Evolutionary conservation across 148 eudicot genomes (phyloP), one percentile per base, ranked within the genome.

Genomic region (Rhododendron vialii): DNA sequence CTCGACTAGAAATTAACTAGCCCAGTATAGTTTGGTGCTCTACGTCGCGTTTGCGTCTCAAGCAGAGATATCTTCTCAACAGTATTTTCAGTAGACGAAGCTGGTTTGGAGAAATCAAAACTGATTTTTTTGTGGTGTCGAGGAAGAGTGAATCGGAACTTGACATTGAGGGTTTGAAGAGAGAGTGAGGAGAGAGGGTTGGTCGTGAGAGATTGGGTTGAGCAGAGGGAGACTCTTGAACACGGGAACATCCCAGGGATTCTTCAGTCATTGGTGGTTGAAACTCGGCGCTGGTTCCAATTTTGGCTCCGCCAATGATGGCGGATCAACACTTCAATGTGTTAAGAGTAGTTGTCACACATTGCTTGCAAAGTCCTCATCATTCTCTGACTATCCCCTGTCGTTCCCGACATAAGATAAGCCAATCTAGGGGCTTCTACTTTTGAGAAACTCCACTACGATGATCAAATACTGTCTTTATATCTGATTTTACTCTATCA

Each of bases 331-430:
- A 12, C 53, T 12, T 50, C 15, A 51, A 51, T 51, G 55, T 12
- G 14, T 38, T 5, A 38, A 38, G 41, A 38, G 41, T 38, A 38
- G 41, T 38, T 38, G 41, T 38, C 41, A 4, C 41, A 35, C 36
- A 38, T 4, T 38, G 99, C 98, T 89, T 94, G 96, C 94, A 96
- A 91, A 0, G 95, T 94, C 85, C 99, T 95, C 96, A 94, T 86
- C 90, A 96, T 95, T 87, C 99, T 95, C 76, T 89, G 92, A 74
- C 98, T 92, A 81, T 96, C 99, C 47, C 99, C 98, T 83, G 90
- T 96, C 1, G 99, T 95, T 43, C 99, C 98, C 8, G 98, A 95
- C 82, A 96, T 96, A 74, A 95, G 93, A 89, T 96, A 96, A 86
- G 98, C 99, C 24, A 97, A 94, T 82, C 96, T 91, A 36, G 98